A percentile compares a stretch with the other conserved stretches of the same genome.
Evolutionary conservation across 331 rosid species (phyloP).

Genomic region (Acacia pycnantha): DNA sequence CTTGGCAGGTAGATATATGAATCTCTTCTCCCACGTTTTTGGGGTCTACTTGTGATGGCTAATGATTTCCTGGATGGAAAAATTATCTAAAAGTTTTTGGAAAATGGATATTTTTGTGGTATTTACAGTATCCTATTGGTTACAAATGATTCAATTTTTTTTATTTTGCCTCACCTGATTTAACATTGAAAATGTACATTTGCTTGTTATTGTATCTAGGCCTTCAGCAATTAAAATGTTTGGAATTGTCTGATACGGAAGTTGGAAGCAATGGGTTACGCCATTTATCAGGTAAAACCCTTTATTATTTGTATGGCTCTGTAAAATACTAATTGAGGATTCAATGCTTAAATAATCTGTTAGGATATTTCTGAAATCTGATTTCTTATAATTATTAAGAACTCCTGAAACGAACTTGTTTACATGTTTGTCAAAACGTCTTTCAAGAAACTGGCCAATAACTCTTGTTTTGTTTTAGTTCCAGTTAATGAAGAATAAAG

Average conservation of each 20-base stretch:
- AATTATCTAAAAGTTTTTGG: not conserved
- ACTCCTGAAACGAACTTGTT: not conserved
- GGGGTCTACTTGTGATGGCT: constrained; percentile 4
- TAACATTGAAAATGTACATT: constrained; percentile 24
- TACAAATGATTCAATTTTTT: constrained; percentile 3
- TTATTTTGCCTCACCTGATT: constrained; percentile 6
- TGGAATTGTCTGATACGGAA: constrained; percentile 91
- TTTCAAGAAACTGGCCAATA: not conserved
- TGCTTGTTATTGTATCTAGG: constrained; percentile 48
- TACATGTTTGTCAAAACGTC: not conserved
- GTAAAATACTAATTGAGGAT: not conserved
- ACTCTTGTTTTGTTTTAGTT: not conserved
- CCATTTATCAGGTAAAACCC: constrained; percentile 77
- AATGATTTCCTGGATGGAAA: not conserved
- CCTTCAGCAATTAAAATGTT: constrained; percentile 64
- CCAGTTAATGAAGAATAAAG: not conserved
- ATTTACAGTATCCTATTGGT: not conserved
- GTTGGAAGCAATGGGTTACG: constrained; percentile 82
- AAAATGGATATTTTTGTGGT: not conserved
- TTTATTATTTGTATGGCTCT: not conserved
- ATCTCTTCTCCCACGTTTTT: constrained; percentile 20
- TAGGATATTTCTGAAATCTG: not conserved
- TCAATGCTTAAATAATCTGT: not conserved
- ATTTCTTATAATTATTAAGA: not conserved
- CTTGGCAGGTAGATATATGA: constrained; percentile 62